Conservation (phyloP, 2,329 filamentous ascomycete species). For the Thielaviopsis ethacetica region DNA sequence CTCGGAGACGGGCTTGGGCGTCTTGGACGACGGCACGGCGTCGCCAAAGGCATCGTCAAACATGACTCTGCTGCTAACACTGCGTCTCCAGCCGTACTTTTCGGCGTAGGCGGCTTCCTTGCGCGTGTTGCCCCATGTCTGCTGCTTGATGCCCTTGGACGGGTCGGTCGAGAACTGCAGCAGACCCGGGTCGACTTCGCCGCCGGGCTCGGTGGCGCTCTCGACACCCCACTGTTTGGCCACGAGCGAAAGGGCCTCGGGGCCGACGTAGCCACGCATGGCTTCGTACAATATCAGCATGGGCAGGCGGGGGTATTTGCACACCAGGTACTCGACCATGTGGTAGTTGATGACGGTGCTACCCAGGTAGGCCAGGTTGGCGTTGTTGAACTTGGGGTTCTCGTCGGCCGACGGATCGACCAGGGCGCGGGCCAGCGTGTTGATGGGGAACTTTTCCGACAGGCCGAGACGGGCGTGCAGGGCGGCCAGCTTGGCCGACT, state of each 20-base stretch:
- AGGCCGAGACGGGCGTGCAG: constrained; percentile 80
- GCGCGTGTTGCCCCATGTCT: constrained; percentile 33
- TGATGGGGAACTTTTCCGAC: constrained; percentile 62
- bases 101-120: constrained; percentile 30
- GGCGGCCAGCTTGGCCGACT: constrained; percentile 79
- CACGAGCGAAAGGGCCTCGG: constrained; percentile 55
- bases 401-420: constrained; percentile 73
- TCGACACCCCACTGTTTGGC: constrained; percentile 86
- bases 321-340: constrained; percentile 72
- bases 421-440: constrained; percentile 73
- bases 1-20: constrained; percentile 12
- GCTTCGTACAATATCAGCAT: constrained; percentile 76
- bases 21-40: constrained; percentile 18
- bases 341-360: constrained; percentile 76
- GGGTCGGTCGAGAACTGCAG: constrained; percentile 55
- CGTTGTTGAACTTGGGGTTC: constrained; percentile 74
- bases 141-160: constrained; percentile 28
- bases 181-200: constrained; percentile 80
- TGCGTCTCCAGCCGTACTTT: constrained; percentile 44
- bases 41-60: constrained; percentile 79
- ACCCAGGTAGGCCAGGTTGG: constrained; percentile 65
- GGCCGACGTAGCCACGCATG: constrained; percentile 69
- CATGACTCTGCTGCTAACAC: constrained; percentile 60
- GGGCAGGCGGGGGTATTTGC: constrained; percentile 79
- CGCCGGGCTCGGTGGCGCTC: constrained; percentile 66